Conservation (phyloP, 2,329 filamentous ascomycete genomes). For the Pleurostoma richardsiae region DNA sequence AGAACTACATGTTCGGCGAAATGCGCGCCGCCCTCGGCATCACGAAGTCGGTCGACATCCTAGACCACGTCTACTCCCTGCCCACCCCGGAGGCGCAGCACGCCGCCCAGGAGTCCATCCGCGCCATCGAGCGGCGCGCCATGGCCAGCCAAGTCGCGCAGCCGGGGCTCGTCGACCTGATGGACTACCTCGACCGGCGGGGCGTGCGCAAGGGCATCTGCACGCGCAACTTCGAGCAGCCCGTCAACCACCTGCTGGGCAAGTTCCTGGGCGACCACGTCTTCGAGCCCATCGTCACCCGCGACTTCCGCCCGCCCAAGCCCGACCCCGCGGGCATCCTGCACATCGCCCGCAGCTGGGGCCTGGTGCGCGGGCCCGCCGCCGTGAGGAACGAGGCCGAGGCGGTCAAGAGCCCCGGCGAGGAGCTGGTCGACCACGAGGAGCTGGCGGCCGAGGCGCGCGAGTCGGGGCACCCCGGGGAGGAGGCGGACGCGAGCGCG, state of each 20-base stretch:
- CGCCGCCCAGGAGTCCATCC: slow-evolving; percentile 67
- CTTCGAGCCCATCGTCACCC: slow-evolving; percentile 77
- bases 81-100: slow-evolving; percentile 53
- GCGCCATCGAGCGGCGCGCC: slow-evolving; percentile 71
- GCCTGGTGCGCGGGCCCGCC: slow-evolving; percentile 32
- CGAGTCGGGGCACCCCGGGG: slow-evolving; percentile 13
- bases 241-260: slow-evolving; percentile 67
- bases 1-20: slow-evolving; percentile 91
- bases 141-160: slow-evolving; percentile 80
- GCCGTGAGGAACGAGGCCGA: neutral
- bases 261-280: slow-evolving; percentile 66
- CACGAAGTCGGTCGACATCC: slow-evolving; percentile 70
- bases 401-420: neutral
- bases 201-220: slow-evolving; percentile 77
- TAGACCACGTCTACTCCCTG: slow-evolving; percentile 78
- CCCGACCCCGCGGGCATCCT: slow-evolving; percentile 83
- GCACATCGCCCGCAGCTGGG: slow-evolving; percentile 78
- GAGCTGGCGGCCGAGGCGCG: slow-evolving; percentile 5
- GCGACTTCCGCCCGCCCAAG: slow-evolving; percentile 79
- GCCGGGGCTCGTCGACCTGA: slow-evolving; percentile 70
- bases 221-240: slow-evolving; percentile 86
- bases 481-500: slow-evolving; percentile 35
- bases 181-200: slow-evolving; percentile 71
- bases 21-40: slow-evolving; percentile 79
- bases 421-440: slow-evolving; percentile 1